Evolutionary conservation across 1,284 basidiomycete species (phyloP), one percentile per base, ranked within the genome.

Genomic region (Mixia osmundae): DNA sequence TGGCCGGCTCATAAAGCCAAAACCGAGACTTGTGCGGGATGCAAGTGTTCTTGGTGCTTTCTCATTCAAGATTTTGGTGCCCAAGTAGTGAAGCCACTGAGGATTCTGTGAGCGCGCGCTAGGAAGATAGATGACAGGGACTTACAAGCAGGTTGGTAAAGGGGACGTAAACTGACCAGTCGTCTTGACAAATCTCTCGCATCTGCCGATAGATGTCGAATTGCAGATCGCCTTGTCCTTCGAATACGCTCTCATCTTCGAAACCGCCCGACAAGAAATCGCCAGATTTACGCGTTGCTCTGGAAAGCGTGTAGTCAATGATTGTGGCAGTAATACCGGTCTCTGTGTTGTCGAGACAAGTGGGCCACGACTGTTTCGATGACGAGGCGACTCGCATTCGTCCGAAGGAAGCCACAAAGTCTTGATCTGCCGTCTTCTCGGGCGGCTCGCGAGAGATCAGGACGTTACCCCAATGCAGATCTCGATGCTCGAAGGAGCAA

Each of bases 391-490:
- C 26, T 8, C 9, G 12, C 14, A 14, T 18, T 12, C 12, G 5
- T 5, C 25, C 25, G 12, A 25, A 15, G 12, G 16, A 16, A 9
- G 15, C 25, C 9, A 28, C 32, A 10, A 20, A 18, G 22, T 24
- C 5, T 4, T 25, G 14, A 11, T 12, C 19, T n/a, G 18, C 15
- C 10, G 30, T 24, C 12, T 29, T 3, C n/a, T 3, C 63, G 30
- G 10, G 6, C 38, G 66, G 62, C 47, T 69, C 71, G n/a, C n/a
- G n/a, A n/a, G n/a, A n/a, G 32, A 97, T 69, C 8, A 97, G 67
- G 33, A 97, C 76, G 56, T 97, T 91, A n/a, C 89, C 89, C 71
- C 83, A 83, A 52, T 97, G 89, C 24, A 97, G 65, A 55, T 97
- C 89, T 14, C 89, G 80, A 57, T 97, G 91, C 79, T 97, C 89